Evolutionary conservation across 805 yeast genomes (phyloP).

Genomic region (Sungouiella thailandica): DNA sequence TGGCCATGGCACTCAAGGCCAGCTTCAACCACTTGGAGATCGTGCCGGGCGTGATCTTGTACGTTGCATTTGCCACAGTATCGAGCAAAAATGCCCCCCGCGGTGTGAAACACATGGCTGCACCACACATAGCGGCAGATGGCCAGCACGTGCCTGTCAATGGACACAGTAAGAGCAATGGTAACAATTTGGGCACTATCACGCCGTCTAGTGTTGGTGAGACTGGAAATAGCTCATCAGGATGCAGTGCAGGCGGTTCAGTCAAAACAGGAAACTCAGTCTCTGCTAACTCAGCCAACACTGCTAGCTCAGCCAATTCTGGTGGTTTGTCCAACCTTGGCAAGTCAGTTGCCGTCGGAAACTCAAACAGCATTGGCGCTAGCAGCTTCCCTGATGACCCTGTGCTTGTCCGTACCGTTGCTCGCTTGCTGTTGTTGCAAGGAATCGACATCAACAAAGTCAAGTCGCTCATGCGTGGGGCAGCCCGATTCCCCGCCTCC

Average conservation of each 20-base stretch:
- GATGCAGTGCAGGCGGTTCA: too few species aligned
- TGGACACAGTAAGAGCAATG: neutral
- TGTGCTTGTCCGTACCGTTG: conserved; percentile 4
- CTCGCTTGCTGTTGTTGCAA: conserved; percentile 5
- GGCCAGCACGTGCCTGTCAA: neutral
- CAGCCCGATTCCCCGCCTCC: conserved; percentile 34
- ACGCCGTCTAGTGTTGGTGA: too few species aligned
- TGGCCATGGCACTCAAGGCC: conserved; percentile 76
- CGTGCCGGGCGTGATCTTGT: conserved; percentile 69
- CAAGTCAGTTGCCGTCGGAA: too few species aligned
- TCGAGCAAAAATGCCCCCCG: conserved; percentile 20
- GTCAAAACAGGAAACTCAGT: neutral
- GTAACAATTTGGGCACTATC: too few species aligned
- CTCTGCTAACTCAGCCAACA: neutral
- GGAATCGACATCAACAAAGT: conserved; percentile 34
- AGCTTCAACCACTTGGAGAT: conserved; percentile 78
- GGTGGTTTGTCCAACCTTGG: too few species aligned
- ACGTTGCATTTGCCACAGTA: conserved; percentile 82
- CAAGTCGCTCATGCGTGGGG: conserved; percentile 38
- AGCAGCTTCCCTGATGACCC: neutral
- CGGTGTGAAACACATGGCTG: too few species aligned
- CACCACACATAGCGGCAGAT: neutral
- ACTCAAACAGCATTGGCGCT: too few species aligned
- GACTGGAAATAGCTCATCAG: too few species aligned
- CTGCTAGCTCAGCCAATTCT: too few species aligned